phyloP scores from a whole-genome alignment of 257 asterid species.

The Solanum habrochaites region DNA sequence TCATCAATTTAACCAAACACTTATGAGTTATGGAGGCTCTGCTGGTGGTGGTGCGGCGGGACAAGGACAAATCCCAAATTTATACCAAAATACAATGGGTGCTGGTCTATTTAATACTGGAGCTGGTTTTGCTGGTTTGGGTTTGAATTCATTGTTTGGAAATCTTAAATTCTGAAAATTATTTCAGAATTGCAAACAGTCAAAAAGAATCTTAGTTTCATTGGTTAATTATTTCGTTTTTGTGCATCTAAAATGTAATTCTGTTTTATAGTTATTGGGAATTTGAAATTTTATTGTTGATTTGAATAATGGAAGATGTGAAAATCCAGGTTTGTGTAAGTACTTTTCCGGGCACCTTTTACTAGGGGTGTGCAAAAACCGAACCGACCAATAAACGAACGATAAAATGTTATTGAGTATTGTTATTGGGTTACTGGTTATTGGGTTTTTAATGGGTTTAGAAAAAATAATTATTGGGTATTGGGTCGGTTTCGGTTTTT shows the following conservation, averaged over 20 bases:
- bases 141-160: background rate
- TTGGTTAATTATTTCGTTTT: background rate
- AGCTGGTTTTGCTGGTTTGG: background rate
- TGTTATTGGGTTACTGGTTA: too few relatives aligned
- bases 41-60: background rate
- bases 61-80: background rate
- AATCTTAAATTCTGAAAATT: background rate
- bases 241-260: background rate
- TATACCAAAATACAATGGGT: background rate
- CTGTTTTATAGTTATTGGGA: background rate
- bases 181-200: background rate
- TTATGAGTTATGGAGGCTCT: background rate
- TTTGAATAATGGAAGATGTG: background rate
- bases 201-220: background rate
- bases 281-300: too few relatives aligned
- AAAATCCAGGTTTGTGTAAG: background rate
- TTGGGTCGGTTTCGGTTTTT: too few relatives aligned
- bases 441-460: too few relatives aligned
- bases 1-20: background rate
- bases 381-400: too few relatives aligned
- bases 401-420: too few relatives aligned
- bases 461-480: too few relatives aligned
- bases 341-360: background rate
- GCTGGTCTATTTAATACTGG: slow-evolving; percentile 3
- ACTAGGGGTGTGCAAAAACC: too few relatives aligned